Base-by-base conservation (phyloP, 2,329 filamentous ascomycete genomes). In the Verticillium nubilum region DNA sequence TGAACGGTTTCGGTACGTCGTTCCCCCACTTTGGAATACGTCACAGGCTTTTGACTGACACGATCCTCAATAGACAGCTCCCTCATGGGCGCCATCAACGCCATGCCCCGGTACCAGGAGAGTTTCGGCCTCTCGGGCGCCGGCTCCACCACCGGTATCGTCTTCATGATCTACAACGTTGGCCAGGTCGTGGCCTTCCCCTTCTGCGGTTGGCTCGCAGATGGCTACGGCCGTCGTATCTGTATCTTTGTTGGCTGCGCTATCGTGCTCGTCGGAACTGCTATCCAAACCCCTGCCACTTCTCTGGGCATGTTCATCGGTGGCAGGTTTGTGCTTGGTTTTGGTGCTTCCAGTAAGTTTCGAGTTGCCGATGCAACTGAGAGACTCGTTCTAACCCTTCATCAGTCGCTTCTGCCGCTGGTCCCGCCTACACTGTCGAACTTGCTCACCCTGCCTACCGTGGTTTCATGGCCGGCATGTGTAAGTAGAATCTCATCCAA, bases 401-500 rank as follows among this genome's bases (percentile, higher is more conserved):
- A 26, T 7, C 12, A 50, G 42, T 88, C 58, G 81, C 82, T 2
- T 80, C 81, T 2, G 80, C 82, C 9, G 84, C 85, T 3, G 85
- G 80, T 0, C 86, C 86, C 0, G 80, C 84, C 5, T 88, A 87
- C 67, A 81, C 82, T 3, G 83, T 85, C 52, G 86, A 89, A 67
- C 78, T 87, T 47, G 79, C 84, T 0, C 86, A 88, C 65, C 86
- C 86, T 0, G 79, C 81, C 1, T 86, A 84, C 69, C 78, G 86
- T 63, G 85, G 84, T 25, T 58, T 61, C 42, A 62, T 62, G 60
- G 85, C 84, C 5, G 86, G 84, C 56, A 80, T 86, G 60, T 69
- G 63, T 84, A 78, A 68, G 83, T 82, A 64, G 75, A 73, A 4
- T n/a, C 76, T 77, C 62, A 80, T 76, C 74, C 78, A 75, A 61